phyloP scores from a whole-genome alignment of 139 green algal genomes.

The Micromonas pusilla region DNA sequence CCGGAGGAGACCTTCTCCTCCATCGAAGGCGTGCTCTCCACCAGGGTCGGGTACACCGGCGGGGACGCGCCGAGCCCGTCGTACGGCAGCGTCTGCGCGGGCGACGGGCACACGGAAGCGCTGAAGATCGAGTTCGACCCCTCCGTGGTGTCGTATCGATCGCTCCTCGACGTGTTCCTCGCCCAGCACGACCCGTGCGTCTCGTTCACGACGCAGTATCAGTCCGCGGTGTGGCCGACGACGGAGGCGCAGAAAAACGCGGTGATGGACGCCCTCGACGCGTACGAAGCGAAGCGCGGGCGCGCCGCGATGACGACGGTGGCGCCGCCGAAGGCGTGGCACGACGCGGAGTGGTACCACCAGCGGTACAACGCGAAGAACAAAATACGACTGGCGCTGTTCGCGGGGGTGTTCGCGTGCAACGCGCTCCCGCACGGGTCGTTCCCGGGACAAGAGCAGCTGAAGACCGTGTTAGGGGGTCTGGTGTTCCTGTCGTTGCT shows the following conservation, averaged over 20 bases:
- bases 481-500: not conserved
- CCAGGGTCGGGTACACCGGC: constrained; percentile 43
- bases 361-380: constrained; percentile 52
- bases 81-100: constrained; percentile 42
- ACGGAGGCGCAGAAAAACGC: constrained; percentile 25
- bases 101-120: constrained; percentile 55
- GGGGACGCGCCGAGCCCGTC: constrained; percentile 29
- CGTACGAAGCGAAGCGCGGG: not conserved
- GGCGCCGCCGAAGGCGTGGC: constrained; percentile 25
- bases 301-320: constrained; percentile 15
- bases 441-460: not conserved
- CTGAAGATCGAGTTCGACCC: constrained; percentile 49
- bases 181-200: constrained; percentile 50
- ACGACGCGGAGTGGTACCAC: constrained; percentile 49
- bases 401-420: not conserved
- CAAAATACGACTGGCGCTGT: constrained; percentile 18
- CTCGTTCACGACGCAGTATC: constrained; percentile 27
- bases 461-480: not conserved
- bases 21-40: constrained; percentile 31
- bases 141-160: constrained; percentile 35
- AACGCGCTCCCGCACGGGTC: not conserved
- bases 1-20: constrained; percentile 29
- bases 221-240: not conserved
- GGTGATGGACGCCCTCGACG: constrained; percentile 26
- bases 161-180: constrained; percentile 48